These are phyloP conservation scores for Helicocarpus griseus DNA, from an alignment of 2,329 filamentous ascomycete genomes.

Conservation along the genomic window DNA sequence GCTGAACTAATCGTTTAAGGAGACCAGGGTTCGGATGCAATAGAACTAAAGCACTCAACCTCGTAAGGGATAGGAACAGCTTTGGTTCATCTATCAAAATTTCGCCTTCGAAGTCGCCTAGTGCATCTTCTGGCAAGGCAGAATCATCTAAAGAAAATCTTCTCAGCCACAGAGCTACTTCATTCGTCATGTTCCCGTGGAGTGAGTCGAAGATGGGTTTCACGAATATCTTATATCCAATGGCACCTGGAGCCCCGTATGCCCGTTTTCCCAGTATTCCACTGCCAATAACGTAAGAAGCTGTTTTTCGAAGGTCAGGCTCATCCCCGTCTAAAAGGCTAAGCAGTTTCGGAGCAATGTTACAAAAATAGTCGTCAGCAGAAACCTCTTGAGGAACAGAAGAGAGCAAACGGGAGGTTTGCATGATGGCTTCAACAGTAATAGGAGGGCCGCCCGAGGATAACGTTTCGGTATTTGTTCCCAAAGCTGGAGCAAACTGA, in stretches of 20 bases:
- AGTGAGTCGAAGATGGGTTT: slow-evolving; percentile 31
- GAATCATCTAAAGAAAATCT: slow-evolving; percentile 14
- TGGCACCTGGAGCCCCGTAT: slow-evolving; percentile 29
- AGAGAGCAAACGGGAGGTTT: slow-evolving; percentile 32
- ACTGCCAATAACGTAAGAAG: slow-evolving; percentile 33
- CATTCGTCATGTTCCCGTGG: slow-evolving; percentile 21
- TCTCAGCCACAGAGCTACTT: slow-evolving; percentile 21
- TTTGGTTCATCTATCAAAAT: slow-evolving; percentile 19
- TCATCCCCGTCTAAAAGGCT: slow-evolving; percentile 31
- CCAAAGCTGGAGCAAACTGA: slow-evolving; percentile 32
- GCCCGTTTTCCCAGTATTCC: slow-evolving; percentile 33
- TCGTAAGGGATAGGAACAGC: slow-evolving; percentile 25
- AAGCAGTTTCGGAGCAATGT: slow-evolving; percentile 32
- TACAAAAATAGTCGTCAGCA: slow-evolving; percentile 25
- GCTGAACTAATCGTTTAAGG: slow-evolving; percentile 31
- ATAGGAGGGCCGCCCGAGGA: slow-evolving; percentile 28
- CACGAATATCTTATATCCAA: slow-evolving; percentile 33
- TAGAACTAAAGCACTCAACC: slow-evolving; percentile 27
- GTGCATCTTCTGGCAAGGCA: neutral
- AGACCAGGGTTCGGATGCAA: slow-evolving; percentile 36
- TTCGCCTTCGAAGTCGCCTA: slow-evolving; percentile 3
- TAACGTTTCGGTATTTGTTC: slow-evolving; percentile 22
- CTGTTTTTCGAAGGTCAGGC: slow-evolving; percentile 30
- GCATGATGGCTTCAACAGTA: slow-evolving; percentile 36
- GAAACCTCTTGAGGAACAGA: slow-evolving; percentile 32